Evolutionary conservation across 345 rosid genomes (phyloP).

Genomic region (Gossypium ekmanianum): DNA sequence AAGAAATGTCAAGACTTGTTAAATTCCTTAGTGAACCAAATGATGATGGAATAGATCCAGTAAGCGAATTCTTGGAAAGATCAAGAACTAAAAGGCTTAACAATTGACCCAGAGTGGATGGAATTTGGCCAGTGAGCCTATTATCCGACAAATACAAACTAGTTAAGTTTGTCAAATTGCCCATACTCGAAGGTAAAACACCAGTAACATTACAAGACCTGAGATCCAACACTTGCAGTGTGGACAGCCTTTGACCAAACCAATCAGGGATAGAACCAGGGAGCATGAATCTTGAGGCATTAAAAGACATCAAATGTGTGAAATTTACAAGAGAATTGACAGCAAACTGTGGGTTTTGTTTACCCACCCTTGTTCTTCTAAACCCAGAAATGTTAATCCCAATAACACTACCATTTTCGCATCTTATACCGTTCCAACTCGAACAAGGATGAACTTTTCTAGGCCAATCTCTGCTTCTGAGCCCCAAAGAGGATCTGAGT

Average conservation of each 20-base stretch:
- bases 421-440: slow-evolving; percentile 67
- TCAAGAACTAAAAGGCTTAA: slow-evolving; percentile 52
- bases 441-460: slow-evolving; percentile 72
- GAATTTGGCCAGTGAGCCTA: slow-evolving; percentile 53
- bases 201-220: slow-evolving; percentile 58
- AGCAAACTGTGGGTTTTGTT: slow-evolving; percentile 65
- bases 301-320: slow-evolving; percentile 58
- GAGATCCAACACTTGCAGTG: slow-evolving; percentile 82
- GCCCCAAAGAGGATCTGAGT: slow-evolving; percentile 89
- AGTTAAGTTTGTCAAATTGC: slow-evolving; percentile 60
- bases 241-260: slow-evolving; percentile 55
- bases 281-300: slow-evolving; percentile 73
- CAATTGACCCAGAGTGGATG: slow-evolving; percentile 57
- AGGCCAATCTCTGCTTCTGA: slow-evolving; percentile 89
- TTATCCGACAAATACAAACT: slow-evolving; percentile 60
- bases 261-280: slow-evolving; percentile 79
- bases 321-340: slow-evolving; percentile 70
- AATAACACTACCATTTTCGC: slow-evolving; percentile 56
- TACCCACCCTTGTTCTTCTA: slow-evolving; percentile 73
- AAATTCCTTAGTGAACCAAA: slow-evolving; percentile 56
- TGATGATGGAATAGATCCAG: slow-evolving; percentile 63
- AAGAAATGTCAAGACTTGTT: slow-evolving; percentile 63
- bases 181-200: slow-evolving; percentile 59
- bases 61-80: slow-evolving; percentile 60
- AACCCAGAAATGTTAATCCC: slow-evolving; percentile 86